Evolutionary conservation across 192 early-diverging fungal genomes (phyloP), one percentile per base, ranked within the genome.

Genomic region (Mortierella alpina): DNA sequence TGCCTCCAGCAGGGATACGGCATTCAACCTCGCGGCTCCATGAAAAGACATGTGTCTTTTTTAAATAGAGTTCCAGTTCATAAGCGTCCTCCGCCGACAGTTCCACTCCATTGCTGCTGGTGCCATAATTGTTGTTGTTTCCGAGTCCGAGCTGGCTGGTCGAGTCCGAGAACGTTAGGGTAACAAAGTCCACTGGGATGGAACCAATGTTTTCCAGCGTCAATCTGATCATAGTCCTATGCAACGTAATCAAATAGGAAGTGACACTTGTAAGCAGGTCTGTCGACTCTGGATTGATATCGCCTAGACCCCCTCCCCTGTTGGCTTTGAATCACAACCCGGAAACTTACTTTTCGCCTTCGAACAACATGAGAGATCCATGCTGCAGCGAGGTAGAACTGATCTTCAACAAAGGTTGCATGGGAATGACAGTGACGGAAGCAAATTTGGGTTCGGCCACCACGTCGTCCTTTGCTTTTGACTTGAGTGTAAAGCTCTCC

Each of bases 301-400:
- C 50, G 4, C 17, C 13, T 51, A 51, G 1, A 51, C 50, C 17
- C 11, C 50, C 50, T 4, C 11, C 50, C 13, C 50, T 51, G 4
- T 51, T 17, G 10, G n/a, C 2, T 40, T 46, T 10, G 41, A 63
- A 8, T 17, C 17, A 23, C 59, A 48, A 15, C 20, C 8, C 18
- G 7, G 18, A 31, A 4, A 7, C 80, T 40, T 82, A 94, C 92
- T 82, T 81, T 82, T 95, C 94, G 42, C 94, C 94, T 63, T 96
- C 94, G 68, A 92, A 95, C 11, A 95, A 65, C 92, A 95, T 95
- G 15, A 94, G 70, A 8, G 93, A 92, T 53, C 88, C 86, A 66
- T 92, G 88, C 71, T 83, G 76, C n/a, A 82, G 77, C 31, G 82
- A 92, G 20, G 84, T 90, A 17, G 66, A 86, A 63, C 74, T 91